These are phyloP conservation scores for Trichoderma virens DNA, from an alignment of 495 filamentous ascomycete species.

Conservation along the genomic window DNA sequence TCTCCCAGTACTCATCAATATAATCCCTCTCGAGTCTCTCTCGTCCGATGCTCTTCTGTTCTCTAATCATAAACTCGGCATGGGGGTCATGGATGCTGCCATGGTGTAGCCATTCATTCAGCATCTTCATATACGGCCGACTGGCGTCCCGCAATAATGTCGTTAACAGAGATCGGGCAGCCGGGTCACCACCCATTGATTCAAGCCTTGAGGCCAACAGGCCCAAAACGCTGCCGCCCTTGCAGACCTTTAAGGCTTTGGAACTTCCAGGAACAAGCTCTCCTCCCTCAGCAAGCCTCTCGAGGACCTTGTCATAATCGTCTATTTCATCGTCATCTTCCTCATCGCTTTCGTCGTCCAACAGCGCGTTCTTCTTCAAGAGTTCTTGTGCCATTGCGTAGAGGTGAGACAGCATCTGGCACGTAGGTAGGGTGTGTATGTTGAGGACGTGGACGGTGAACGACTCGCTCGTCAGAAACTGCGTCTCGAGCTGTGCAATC, in stretches of 20 bases:
- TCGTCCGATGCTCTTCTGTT: constrained; percentile 88
- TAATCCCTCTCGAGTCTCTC: constrained; percentile 92
- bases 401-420: constrained; percentile 81
- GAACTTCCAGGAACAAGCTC: constrained; percentile 70
- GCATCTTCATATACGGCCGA: constrained; percentile 92
- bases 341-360: constrained; percentile 81
- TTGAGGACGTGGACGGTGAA: constrained; percentile 92
- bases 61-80: constrained; percentile 87
- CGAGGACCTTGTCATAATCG: constrained; percentile 60
- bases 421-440: constrained; percentile 80
- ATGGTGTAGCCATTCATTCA: constrained; percentile 97
- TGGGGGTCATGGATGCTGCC: constrained; percentile 93
- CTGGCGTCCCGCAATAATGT: constrained; percentile 80
- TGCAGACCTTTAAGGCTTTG: constrained; percentile 84
- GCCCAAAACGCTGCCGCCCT: constrained; percentile 83
- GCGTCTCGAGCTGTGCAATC: constrained; percentile 85
- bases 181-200: constrained; percentile 86
- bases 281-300: constrained; percentile 82
- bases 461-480: constrained; percentile 73
- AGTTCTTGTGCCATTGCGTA: constrained; percentile 83
- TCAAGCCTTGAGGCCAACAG: constrained; percentile 76
- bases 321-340: constrained; percentile 66
- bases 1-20: constrained; percentile 98
- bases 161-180: constrained; percentile 70
- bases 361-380: constrained; percentile 72